These are phyloP conservation scores for Helianthus annuus DNA, from an alignment of 129 eudicot species.

Conservation along the genomic window HanXRQr2.0-SUNRISE NC_035436.2:185769987-185770486, in stretches of 20 bases:
- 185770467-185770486: neutral
- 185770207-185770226: conserved; percentile 26
- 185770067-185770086: conserved; percentile 3
- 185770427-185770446: neutral
- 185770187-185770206: conserved; percentile 31
- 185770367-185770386: neutral
- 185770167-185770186: conserved; percentile 23
- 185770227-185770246: conserved; percentile 13
- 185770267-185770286: conserved; percentile 17
- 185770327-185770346: neutral
- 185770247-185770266: conserved; percentile 21
- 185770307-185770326: neutral
- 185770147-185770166: conserved; percentile 31
- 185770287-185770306: neutral
- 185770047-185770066: too few species aligned
- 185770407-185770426: neutral
- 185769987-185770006: too few species aligned
- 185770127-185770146: conserved; percentile 28
- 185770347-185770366: neutral
- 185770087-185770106: conserved; percentile 27
- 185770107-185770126: neutral
- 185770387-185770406: too few species aligned
- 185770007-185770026: too few species aligned
- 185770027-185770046: too few species aligned
- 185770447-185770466: neutral